Base-by-base conservation (phyloP, 148 eudicot species). In the Vaccinium macrocarpon region DNA sequence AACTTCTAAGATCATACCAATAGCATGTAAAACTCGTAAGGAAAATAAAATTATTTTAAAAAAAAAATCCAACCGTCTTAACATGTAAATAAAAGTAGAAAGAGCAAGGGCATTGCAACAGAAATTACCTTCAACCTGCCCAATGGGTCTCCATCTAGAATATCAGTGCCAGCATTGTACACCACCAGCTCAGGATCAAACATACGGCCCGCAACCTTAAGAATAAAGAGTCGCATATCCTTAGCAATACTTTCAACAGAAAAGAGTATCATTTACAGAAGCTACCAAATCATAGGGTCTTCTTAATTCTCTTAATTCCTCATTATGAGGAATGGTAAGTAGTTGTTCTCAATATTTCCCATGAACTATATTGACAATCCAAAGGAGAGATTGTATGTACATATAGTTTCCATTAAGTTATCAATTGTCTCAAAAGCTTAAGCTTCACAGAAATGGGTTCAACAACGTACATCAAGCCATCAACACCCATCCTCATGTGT, bases 151-250 rank as follows among this genome's bases (percentile, higher is more conserved):
- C 96, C 97, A 80, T 93, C 98, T 83, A 96, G 87, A 85, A 95
- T 92, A 87, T 96, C 98, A 18, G 99, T 96, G 76, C 99, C 99
- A 88, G 97, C 99, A 87, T 96, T 96, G 86, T 96, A 96, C 10
- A 96, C 87, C 82, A 96, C 90, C 89, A 96, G 86, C 80, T 95
- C 96, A 66, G 99, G 97, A 82, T 91, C 84, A 82, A 93, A 94
- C 86, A 18, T 84, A 29, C 64, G 76, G 66, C 89, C 93, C 52
- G 95, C 97, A 82, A 92, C 94, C 99, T 64, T 95, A 84, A 49
- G 25, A 81, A 86, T 62, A 5, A 42, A 42, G 46, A 59, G 21
- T 78, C 46, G n/a, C 8, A n/a, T 25, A 15, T 71, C 51, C 73
- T 64, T 68, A 70, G 11, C 64, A 62, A 72, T 23, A 12, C 55